A percentile compares a stretch with the other conserved stretches of the same genome.
These are phyloP conservation scores for Trichoderma cornu-damae DNA, from an alignment of 2,329 filamentous ascomycete species.

Conservation along the genomic window DNA sequence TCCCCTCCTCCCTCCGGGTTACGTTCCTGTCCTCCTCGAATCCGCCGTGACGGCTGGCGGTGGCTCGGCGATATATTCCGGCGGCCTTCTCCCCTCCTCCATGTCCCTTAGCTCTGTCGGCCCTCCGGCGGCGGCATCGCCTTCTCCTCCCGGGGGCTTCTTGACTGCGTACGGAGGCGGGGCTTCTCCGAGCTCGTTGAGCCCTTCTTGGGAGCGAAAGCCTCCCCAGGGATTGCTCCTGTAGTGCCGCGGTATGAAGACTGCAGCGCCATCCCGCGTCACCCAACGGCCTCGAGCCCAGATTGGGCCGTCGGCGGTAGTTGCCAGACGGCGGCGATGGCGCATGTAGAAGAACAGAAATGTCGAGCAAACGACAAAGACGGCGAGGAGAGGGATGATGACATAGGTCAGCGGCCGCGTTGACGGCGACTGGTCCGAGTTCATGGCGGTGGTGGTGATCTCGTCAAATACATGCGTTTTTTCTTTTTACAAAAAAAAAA, in stretches of 20 bases:
- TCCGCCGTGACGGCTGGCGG: slow-evolving; percentile 24
- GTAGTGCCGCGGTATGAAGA: slow-evolving; percentile 10
- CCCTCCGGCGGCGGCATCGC: neutral
- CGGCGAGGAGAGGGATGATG: slow-evolving; percentile 44
- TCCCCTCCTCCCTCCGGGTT: neutral
- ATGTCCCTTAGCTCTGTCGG: slow-evolving; percentile 26
- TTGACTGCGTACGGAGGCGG: slow-evolving; percentile 55
- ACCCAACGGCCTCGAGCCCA: slow-evolving; percentile 18
- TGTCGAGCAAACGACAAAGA: slow-evolving; percentile 37
- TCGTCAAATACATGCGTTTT: neutral
- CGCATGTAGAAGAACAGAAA: slow-evolving; percentile 41
- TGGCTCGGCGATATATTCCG: slow-evolving; percentile 28
- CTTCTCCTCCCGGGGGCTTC: slow-evolving; percentile 25
- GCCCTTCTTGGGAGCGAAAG: slow-evolving; percentile 44
- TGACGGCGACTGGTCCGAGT: slow-evolving; percentile 29
- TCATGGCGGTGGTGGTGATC: slow-evolving; percentile 2
- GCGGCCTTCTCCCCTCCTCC: slow-evolving; percentile 27
- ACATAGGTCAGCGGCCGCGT: slow-evolving; percentile 54
- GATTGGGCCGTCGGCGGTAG: slow-evolving; percentile 15
- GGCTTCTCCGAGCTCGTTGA: slow-evolving; percentile 60
- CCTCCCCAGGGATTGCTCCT: slow-evolving; percentile 24
- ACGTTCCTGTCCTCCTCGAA: slow-evolving; percentile 11
- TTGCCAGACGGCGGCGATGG: slow-evolving; percentile 27
- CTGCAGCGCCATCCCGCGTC: slow-evolving; percentile 26
- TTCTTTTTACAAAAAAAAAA: too few species aligned